These are phyloP conservation scores for Lasiodiplodia theobromae DNA, from an alignment of 2,329 filamentous ascomycete genomes.

Conservation along the genomic window DNA sequence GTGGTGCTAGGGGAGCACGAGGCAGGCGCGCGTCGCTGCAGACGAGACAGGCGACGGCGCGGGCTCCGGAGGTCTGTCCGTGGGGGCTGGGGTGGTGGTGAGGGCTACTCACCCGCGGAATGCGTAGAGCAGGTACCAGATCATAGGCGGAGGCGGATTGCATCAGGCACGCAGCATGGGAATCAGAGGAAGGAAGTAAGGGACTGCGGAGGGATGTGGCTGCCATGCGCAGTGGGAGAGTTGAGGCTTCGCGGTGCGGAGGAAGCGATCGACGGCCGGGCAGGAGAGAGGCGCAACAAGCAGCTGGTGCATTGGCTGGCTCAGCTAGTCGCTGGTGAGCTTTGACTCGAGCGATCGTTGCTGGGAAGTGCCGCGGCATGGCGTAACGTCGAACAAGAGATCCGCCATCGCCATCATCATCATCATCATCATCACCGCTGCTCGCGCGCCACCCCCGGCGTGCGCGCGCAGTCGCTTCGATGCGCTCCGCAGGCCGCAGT, in stretches of 20 bases:
- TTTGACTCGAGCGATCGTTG: conserved; percentile 21
- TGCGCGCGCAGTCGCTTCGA: not conserved
- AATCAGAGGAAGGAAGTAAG: conserved; percentile 23
- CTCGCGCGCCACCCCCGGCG: not conserved
- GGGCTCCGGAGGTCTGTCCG: conserved; percentile 8
- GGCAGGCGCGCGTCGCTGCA: conserved; percentile 13
- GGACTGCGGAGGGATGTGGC: conserved; percentile 20
- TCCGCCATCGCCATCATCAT: conserved; percentile 7
- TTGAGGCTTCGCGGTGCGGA: conserved; percentile 4
- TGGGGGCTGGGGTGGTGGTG: not conserved
- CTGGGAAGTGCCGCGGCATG: conserved; percentile 25
- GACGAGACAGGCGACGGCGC: conserved; percentile 2
- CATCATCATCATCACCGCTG: not conserved
- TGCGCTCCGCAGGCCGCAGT: not conserved
- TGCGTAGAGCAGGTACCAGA: conserved; percentile 80
- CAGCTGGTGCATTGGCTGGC: conserved; percentile 26
- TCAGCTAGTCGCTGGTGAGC: conserved; percentile 14
- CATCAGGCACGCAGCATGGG: conserved; percentile 26
- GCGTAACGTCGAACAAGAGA: conserved; percentile 25
- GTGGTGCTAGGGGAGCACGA: conserved; percentile 9
- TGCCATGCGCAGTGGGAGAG: conserved; percentile 22
- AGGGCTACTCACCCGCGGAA: conserved; percentile 70
- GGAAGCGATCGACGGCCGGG: conserved; percentile 21
- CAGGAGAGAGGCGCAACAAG: conserved; percentile 19
- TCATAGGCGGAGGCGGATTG: conserved; percentile 56